Base-by-base conservation (phyloP, 768 basidiomycete genomes). In the Tricholoma sp. region DNA sequence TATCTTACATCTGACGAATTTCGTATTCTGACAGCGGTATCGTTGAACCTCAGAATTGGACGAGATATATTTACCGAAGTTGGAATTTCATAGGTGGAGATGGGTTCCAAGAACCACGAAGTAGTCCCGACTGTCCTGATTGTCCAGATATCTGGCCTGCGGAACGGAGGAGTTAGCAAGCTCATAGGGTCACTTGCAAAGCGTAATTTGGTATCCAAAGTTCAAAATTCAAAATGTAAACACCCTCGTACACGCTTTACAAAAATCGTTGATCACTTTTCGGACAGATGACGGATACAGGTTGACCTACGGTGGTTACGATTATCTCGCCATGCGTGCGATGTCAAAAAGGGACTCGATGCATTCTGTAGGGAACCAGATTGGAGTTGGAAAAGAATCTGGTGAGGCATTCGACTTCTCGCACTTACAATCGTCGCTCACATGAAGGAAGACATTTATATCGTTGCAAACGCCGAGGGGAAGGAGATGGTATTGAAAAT, bases 21-120 rank as follows among this genome's bases (percentile, higher is more conserved):
- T 72, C 76, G 95, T 55, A 94, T 97, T n/a, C 77, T 99, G 22
- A 91, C 91, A n/a, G 92, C 96, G 51, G 95, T 96, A 66, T 12
- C 72, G 65, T 22, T 49, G 50, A 54, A 4, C n/a, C 9, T 29
- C n/a, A n/a, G n/a, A 6, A 8, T 29, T 14, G 14, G 12, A 54
- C 29, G 21, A 41, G n/a, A 12, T 12, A 29, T 39, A 39, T 12
- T 11, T 16, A 31, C 16, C 50, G 34, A 14, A 24, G 59, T 63
- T 56, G 22, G 52, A 50, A 3, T 43, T 21, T 29, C 41, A 53
- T 64, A 98, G 95, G 91, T 91, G 34, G 97, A 99, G 76, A 93
- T 96, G 81, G 97, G 96, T 18, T 94, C 91, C 4, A 97, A 97
- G 77, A 98, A 98, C 69, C 97, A 99, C 66, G 91, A 98, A 72